A percentile compares a stretch with the other conserved stretches of the same genome.
Conservation (phyloP, 2,329 filamentous ascomycete genomes). For the Clarireedia monteithiana region DNA sequence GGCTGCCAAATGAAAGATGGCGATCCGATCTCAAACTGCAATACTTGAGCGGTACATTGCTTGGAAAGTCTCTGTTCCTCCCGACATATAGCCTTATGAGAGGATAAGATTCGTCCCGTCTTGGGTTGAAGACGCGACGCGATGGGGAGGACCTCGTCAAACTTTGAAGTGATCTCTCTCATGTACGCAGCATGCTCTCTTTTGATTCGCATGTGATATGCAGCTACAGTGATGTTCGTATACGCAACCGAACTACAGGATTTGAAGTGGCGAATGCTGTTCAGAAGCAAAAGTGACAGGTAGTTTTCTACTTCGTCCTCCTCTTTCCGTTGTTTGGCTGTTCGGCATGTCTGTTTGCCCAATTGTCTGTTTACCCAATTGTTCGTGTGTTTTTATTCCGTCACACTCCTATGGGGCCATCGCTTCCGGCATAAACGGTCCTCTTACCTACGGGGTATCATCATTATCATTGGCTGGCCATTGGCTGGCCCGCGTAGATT, state of each 20-base stretch:
- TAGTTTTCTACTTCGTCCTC: background rate
- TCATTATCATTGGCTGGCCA: background rate
- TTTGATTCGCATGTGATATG: background rate
- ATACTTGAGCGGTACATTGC: no score
- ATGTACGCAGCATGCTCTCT: background rate
- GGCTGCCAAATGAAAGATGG: background rate
- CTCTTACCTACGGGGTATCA: background rate
- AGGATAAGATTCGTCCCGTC: no score
- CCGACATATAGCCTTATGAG: no score
- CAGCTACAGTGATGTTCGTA: background rate
- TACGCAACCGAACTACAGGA: background rate
- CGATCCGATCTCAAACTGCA: no score
- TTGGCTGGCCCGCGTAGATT: background rate
- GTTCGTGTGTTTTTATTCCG: background rate
- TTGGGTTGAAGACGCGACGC: no score
- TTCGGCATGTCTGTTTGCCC: background rate
- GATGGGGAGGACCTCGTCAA: no score
- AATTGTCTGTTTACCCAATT: background rate
- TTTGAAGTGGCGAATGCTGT: background rate
- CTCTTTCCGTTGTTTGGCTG: slow-evolving; percentile 1
- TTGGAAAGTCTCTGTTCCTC: no score
- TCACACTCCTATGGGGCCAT: no score
- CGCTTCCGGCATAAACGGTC: background rate
- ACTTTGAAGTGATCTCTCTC: no score
- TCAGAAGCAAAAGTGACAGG: background rate